Percentiles rank a stretch among this genome's conserved stretches.
These are phyloP conservation scores for Pachyrhizus erosus DNA, from an alignment of 306 rosid genomes.

Conservation along the genomic window DNA sequence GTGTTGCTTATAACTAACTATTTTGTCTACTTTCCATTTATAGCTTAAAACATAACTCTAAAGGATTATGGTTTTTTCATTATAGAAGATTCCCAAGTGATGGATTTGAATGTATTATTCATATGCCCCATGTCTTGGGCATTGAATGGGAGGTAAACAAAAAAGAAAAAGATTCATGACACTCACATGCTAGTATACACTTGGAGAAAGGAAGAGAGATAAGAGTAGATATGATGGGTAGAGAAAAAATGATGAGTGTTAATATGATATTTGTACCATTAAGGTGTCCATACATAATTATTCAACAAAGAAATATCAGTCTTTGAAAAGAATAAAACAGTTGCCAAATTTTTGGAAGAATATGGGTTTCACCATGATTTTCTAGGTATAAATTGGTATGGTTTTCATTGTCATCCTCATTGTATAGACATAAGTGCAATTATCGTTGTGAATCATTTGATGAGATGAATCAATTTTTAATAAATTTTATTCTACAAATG, in stretches of 20 bases:
- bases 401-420: slow-evolving; percentile 52
- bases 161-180: no score
- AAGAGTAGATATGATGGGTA: no score
- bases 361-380: slow-evolving; percentile 57
- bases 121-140: slow-evolving; percentile 71
- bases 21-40: neutral
- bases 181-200: no score
- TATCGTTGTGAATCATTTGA: slow-evolving; percentile 36
- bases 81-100: slow-evolving; percentile 77
- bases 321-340: slow-evolving; percentile 52
- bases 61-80: slow-evolving; percentile 18
- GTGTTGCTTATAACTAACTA: no score
- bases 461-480: no score
- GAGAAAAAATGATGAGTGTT: no score
- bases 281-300: no score
- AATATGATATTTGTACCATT: no score
- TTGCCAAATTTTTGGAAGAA: slow-evolving; percentile 57
- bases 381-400: slow-evolving; percentile 52
- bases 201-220: no score
- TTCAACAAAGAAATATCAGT: slow-evolving; percentile 49
- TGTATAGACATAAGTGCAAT: no score
- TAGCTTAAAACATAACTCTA: no score
- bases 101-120: slow-evolving; percentile 75
- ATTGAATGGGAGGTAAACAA: slow-evolving; percentile 62
- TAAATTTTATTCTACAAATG: no score